phyloP scores from a whole-genome alignment of 2,329 filamentous ascomycete species.

The Fusarium irregulare region DNA sequence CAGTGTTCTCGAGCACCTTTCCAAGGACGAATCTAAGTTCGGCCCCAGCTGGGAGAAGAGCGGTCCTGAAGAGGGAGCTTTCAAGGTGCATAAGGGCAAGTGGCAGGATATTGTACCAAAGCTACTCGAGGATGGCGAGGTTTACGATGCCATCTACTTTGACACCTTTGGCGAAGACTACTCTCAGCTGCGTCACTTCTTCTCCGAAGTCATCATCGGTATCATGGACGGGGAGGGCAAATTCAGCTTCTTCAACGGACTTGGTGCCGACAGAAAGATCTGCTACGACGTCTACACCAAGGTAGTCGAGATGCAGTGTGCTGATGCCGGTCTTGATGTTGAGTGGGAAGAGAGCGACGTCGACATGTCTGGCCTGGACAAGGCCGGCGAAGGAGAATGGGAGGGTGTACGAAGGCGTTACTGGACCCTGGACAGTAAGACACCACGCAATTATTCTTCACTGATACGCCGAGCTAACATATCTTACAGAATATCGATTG shows the following conservation, averaged over 20 bases:
- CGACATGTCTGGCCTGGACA: conserved; percentile 71
- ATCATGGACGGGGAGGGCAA: conserved; percentile 77
- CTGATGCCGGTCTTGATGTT: conserved; percentile 89
- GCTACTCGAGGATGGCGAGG: conserved; percentile 73
- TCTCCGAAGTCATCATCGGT: conserved; percentile 85
- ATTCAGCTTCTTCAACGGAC: conserved; percentile 90
- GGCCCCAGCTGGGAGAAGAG: conserved; percentile 65
- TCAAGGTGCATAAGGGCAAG: conserved; percentile 73
- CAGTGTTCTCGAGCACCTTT: conserved; percentile 75
- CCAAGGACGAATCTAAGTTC: conserved; percentile 61
- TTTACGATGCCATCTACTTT: conserved; percentile 93
- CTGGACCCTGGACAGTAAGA: conserved; percentile 82
- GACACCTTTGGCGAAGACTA: conserved; percentile 98
- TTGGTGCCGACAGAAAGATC: conserved; percentile 90
- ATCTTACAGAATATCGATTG: conserved; percentile 71
- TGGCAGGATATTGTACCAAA: conserved; percentile 85
- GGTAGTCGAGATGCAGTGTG: conserved; percentile 89
- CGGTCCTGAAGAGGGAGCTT: conserved; percentile 72
- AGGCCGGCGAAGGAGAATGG: conserved; percentile 81
- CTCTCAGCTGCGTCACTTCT: conserved; percentile 84
- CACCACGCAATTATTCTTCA: not conserved
- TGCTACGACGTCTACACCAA: conserved; percentile 97
- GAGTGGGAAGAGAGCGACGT: conserved; percentile 86
- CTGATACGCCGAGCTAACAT: conserved; percentile 38
- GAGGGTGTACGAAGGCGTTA: conserved; percentile 88